Evolutionary conservation across 31 red algal genomes (phyloP).

Genomic region (Porphyra umbilicalis): DNA sequence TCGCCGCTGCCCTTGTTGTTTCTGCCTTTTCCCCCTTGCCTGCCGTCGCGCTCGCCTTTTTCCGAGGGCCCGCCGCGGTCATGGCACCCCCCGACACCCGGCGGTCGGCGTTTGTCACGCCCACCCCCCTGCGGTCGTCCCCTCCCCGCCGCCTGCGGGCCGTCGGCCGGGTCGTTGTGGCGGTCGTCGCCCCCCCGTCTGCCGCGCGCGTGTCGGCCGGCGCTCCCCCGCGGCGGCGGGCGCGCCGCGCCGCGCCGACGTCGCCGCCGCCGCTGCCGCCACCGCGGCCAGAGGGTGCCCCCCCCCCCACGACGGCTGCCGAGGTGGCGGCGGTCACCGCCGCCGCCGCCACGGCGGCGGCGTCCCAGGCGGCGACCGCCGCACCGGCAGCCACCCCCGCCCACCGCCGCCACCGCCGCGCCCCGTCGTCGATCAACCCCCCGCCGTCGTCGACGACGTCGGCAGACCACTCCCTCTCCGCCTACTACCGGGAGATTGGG

Average conservation of each 20-base stretch:
- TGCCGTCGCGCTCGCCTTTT: too few relatives aligned
- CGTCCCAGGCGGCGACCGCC: background rate
- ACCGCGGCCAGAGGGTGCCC: background rate
- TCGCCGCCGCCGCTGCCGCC: background rate
- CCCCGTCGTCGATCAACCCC: background rate
- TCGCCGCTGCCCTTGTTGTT: too few relatives aligned
- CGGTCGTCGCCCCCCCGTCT: background rate
- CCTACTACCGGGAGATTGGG: constrained; percentile 1
- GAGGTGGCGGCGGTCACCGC: too few relatives aligned
- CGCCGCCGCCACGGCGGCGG: too few relatives aligned
- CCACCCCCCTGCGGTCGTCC: background rate
- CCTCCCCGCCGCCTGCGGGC: background rate
- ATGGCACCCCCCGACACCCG: background rate
- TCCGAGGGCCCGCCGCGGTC: too few relatives aligned
- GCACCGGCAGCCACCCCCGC: background rate
- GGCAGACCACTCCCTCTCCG: background rate
- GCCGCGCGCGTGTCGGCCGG: background rate
- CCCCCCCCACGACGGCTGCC: too few relatives aligned
- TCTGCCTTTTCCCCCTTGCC: too few relatives aligned
- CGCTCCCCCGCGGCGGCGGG: background rate
- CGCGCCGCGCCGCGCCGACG: background rate
- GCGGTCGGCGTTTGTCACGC: background rate
- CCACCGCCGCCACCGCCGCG: background rate
- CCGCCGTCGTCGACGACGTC: background rate
- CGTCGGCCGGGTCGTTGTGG: background rate